Evolutionary conservation across 1,284 basidiomycete genomes (phyloP).

Genomic region (Boletus semigastroideus): DNA sequence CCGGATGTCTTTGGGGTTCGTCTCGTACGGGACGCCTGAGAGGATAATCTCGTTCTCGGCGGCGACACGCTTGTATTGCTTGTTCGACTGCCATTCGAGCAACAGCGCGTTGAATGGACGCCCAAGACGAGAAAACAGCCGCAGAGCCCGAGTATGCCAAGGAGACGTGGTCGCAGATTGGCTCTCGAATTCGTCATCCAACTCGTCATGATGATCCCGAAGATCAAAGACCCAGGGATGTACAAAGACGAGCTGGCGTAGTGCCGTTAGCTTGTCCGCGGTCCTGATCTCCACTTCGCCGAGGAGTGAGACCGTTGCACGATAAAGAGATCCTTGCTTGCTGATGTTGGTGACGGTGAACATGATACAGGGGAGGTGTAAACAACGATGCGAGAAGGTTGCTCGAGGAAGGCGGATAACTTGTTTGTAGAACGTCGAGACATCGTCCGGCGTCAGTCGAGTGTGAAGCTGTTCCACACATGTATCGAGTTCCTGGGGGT

Average conservation of each 20-base stretch:
- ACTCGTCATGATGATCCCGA: neutral
- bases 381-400: constrained; percentile 4
- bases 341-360: neutral
- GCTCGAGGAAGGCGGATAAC: neutral
- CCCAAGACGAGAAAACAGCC: constrained; percentile 9
- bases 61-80: constrained; percentile 1
- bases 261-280: neutral
- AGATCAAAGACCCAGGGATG: constrained; percentile 11
- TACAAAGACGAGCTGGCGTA: constrained; percentile 6
- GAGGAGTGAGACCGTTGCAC: neutral
- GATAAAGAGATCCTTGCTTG: neutral
- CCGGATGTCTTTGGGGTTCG: neutral
- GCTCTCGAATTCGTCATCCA: neutral
- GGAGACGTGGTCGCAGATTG: neutral
- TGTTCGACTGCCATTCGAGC: neutral
- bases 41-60: neutral
- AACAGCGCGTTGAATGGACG: constrained; percentile 8
- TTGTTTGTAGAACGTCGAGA: neutral
- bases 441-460: neutral
- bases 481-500: neutral
- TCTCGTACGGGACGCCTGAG: neutral
- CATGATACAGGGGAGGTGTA: constrained; percentile 5
- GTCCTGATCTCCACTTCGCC: constrained; percentile 8
- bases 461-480: neutral
- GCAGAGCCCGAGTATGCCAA: constrained; percentile 3